phyloP scores from a whole-genome alignment of 768 basidiomycete species.

The Favolaschia claudopus region DNA sequence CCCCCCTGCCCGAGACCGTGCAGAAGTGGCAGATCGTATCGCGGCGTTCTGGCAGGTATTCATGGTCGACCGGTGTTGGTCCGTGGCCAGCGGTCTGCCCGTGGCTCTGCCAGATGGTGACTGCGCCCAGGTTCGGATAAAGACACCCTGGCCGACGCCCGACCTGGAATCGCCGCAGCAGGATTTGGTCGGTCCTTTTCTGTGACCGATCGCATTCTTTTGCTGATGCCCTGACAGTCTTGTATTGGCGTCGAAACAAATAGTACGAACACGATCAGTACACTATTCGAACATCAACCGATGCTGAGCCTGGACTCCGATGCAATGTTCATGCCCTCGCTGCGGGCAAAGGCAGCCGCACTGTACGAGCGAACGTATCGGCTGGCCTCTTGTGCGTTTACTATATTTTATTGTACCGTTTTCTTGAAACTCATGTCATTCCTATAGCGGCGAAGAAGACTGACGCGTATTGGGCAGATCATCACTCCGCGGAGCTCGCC shows the following conservation, averaged over 20 bases:
- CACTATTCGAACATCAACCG: slow-evolving; percentile 21
- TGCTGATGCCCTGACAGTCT: neutral
- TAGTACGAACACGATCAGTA: slow-evolving; percentile 18
- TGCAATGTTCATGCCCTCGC: slow-evolving; percentile 41
- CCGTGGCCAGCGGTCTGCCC: slow-evolving; percentile 60
- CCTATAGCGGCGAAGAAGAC: slow-evolving; percentile 35
- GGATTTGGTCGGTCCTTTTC: slow-evolving; percentile 21
- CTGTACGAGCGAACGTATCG: slow-evolving; percentile 63
- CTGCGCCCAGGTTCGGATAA: slow-evolving; percentile 53
- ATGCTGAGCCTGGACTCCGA: slow-evolving; percentile 29
- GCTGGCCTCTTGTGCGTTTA: slow-evolving; percentile 47
- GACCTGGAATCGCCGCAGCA: slow-evolving; percentile 38
- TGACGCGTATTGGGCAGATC: slow-evolving; percentile 46
- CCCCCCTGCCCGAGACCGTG: slow-evolving; percentile 45
- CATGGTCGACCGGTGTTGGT: slow-evolving; percentile 68
- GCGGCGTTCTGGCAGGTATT: slow-evolving; percentile 70
- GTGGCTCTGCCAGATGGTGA: slow-evolving; percentile 61
- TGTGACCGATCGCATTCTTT: neutral
- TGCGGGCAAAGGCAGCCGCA: slow-evolving; percentile 59
- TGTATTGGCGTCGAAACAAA: slow-evolving; percentile 6
- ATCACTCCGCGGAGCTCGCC: slow-evolving; percentile 52
- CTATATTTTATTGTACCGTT: neutral
- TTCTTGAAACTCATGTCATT: slow-evolving; percentile 15
- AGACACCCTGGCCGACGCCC: slow-evolving; percentile 58
- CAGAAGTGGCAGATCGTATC: slow-evolving; percentile 55